phyloP scores from a whole-genome alignment of 2,329 filamentous ascomycete genomes.

The Fulvia fulva region DNA sequence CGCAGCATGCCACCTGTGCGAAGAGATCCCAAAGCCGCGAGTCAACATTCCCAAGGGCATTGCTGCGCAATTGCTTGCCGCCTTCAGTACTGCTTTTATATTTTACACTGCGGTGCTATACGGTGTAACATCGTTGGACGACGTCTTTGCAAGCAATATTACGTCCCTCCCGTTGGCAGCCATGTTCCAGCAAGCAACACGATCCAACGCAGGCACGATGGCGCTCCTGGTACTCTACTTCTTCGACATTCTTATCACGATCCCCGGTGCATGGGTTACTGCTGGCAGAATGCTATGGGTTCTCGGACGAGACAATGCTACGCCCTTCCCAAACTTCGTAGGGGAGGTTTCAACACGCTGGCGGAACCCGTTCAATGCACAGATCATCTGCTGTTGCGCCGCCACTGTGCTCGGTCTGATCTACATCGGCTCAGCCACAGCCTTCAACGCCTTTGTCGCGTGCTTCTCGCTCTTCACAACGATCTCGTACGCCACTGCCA shows the following conservation, averaged over 20 bases:
- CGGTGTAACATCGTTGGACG: slow-evolving; percentile 54
- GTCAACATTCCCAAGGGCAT: slow-evolving; percentile 54
- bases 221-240: slow-evolving; percentile 46
- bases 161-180: slow-evolving; percentile 57
- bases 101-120: slow-evolving; percentile 48
- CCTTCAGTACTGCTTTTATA: slow-evolving; percentile 50
- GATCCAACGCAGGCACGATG: slow-evolving; percentile 38
- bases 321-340: slow-evolving; percentile 50
- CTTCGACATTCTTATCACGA: slow-evolving; percentile 50
- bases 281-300: slow-evolving; percentile 62
- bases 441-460: slow-evolving; percentile 64
- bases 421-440: slow-evolving; percentile 62
- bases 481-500: slow-evolving; percentile 59
- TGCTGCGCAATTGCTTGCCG: slow-evolving; percentile 48
- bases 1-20: slow-evolving; percentile 59
- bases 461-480: slow-evolving; percentile 53
- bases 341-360: slow-evolving; percentile 45
- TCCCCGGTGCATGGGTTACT: slow-evolving; percentile 57
- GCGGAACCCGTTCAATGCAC: slow-evolving; percentile 55
- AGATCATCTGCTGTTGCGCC: slow-evolving; percentile 47
- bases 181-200: slow-evolving; percentile 56
- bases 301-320: slow-evolving; percentile 54
- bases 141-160: slow-evolving; percentile 44
- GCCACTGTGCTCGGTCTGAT: slow-evolving; percentile 59
- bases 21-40: slow-evolving; percentile 55